A percentile compares a stretch with the other conserved stretches of the same genome.
These are phyloP conservation scores for Mallotus nudiflorus DNA, from an alignment of 345 rosid genomes.

Conservation along the genomic window DNA sequence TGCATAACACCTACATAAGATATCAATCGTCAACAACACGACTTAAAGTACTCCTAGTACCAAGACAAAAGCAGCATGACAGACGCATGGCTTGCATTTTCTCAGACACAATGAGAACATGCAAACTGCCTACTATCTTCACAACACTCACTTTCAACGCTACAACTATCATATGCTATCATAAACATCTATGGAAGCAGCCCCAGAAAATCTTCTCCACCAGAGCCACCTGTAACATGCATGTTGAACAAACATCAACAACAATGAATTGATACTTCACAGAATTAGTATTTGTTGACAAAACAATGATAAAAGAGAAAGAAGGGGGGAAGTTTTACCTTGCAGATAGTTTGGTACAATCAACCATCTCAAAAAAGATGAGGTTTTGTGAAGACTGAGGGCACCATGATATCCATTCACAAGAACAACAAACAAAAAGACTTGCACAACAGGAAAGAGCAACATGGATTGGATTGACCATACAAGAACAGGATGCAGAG, in stretches of 20 bases:
- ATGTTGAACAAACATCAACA: neutral
- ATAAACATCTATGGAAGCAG: constrained; percentile 14
- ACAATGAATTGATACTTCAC: neutral
- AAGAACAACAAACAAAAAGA: constrained; percentile 23
- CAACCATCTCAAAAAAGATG: constrained; percentile 31
- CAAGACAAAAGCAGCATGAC: constrained; percentile 1
- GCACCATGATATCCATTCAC: constrained; percentile 3
- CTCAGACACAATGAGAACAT: neutral
- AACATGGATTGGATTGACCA: constrained; percentile 27
- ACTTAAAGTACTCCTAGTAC: constrained; percentile 8
- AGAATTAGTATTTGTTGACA: neutral
- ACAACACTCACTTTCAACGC: constrained; percentile 17
- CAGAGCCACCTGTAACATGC: constrained; percentile 27
- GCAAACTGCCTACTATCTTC: neutral
- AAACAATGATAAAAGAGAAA: neutral
- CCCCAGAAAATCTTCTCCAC: constrained; percentile 19
- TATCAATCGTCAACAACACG: neutral
- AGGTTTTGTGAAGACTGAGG: constrained; percentile 9
- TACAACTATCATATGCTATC: constrained; percentile 2
- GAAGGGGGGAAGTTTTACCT: constrained; percentile 47
- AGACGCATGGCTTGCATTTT: neutral
- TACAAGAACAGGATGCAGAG: constrained; percentile 29
- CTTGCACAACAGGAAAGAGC: constrained; percentile 21
- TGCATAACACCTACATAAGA: neutral
- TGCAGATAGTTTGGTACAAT: constrained; percentile 17